These are phyloP conservation scores for Streptanthus diversifolius DNA, from an alignment of 345 rosid species.

Conservation along the genomic window DNA sequence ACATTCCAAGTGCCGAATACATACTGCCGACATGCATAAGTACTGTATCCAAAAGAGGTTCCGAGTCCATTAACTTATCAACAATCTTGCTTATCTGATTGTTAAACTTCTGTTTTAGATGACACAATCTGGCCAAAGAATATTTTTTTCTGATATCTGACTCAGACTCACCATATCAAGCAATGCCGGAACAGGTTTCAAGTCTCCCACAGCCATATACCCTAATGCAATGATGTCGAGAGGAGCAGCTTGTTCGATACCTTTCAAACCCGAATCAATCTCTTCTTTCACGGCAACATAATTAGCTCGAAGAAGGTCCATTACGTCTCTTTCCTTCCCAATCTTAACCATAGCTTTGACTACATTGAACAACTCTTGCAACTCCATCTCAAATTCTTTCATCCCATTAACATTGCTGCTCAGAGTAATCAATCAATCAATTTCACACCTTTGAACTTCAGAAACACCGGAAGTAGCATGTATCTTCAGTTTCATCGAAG, in stretches of 20 bases:
- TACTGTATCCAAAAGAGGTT: constrained; percentile 65
- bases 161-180: constrained; percentile 51
- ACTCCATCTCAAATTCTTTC: constrained; percentile 54
- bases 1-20: constrained; percentile 63
- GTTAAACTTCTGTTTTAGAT: not conserved
- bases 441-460: constrained; percentile 43
- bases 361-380: constrained; percentile 69
- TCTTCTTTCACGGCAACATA: constrained; percentile 65
- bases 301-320: constrained; percentile 77
- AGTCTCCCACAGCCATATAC: constrained; percentile 64
- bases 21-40: constrained; percentile 78
- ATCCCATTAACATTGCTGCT: constrained; percentile 37
- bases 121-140: not conserved
- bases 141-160: not conserved
- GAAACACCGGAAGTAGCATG: constrained; percentile 39
- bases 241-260: constrained; percentile 72
- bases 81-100: constrained; percentile 63
- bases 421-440: constrained; percentile 2
- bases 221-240: constrained; percentile 81
- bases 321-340: constrained; percentile 61
- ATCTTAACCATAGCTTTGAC: constrained; percentile 53
- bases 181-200: constrained; percentile 44
- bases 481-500: constrained; percentile 20
- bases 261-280: constrained; percentile 51
- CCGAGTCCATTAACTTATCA: constrained; percentile 44